A percentile compares a stretch with the other conserved stretches of the same genome.
Conservation (phyloP, 169 alveolate genomes). For the Cystoisospora suis region DNA sequence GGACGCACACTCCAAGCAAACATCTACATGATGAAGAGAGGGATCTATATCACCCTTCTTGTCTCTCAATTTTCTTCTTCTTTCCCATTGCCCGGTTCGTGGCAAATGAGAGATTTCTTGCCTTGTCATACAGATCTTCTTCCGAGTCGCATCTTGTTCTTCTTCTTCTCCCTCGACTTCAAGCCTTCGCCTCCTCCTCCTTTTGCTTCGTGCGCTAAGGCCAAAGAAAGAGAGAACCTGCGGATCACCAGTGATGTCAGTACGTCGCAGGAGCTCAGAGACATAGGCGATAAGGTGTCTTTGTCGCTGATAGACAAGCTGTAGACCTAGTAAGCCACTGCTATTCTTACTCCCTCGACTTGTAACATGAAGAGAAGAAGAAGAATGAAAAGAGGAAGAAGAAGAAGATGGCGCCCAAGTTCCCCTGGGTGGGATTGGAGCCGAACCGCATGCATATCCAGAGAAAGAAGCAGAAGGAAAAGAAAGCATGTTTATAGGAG, state of each 20-base stretch:
- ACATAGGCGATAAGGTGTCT: neutral
- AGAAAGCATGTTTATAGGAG: neutral
- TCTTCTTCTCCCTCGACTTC: neutral
- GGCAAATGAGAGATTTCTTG: neutral
- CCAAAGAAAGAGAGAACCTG: neutral
- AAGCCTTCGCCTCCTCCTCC: neutral
- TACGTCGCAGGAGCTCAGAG: neutral
- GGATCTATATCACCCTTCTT: no score
- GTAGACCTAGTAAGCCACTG: neutral
- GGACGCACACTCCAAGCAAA: neutral
- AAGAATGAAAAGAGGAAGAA: neutral
- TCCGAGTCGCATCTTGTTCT: neutral
- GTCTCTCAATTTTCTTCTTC: neutral
- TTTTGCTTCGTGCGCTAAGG: neutral
- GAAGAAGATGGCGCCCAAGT: neutral
- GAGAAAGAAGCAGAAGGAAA: neutral
- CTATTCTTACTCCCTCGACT: neutral
- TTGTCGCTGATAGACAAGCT: conserved; percentile 28
- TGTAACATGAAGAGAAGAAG: neutral
- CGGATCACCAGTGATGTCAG: neutral
- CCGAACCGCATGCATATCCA: neutral
- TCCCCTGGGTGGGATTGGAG: neutral
- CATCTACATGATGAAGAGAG: neutral
- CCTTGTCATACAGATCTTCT: neutral
- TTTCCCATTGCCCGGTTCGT: neutral